Base-by-base conservation (phyloP, 2,329 filamentous ascomycete genomes). In the Daldinia sp. region DNA sequence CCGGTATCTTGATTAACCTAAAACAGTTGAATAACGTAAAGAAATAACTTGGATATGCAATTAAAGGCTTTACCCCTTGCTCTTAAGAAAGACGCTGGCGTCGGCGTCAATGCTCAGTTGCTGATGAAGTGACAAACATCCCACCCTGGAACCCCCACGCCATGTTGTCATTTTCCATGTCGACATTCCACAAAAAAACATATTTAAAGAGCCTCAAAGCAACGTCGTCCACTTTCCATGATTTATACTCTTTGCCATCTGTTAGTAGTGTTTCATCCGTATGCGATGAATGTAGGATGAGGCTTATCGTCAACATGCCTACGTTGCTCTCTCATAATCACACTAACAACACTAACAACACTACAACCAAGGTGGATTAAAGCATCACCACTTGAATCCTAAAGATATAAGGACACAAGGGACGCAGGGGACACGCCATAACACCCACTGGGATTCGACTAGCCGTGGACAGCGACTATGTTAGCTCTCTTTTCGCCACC, bases 151-250 rank as follows among this genome's bases (percentile, higher is more conserved):
- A 63, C 71, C 70, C 72, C 72, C 72, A 74, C 72, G 71, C 71
- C 68, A 68, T 72, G 70, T 70, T 68, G 70, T 71, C 71, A 73
- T 73, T 59, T 69, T 68, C 70, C 70, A 74, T 73, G 70, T 70
- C 68, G 62, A 69, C 71, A 71, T 71, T 66, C 72, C 72, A 72
- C 71, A 72, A 74, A 74, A 35, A 71, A 68, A 60, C 68, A 59
- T 67, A 69, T 65, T 61, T 61, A 71, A 72, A 72, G 72, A 74
- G 72, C 71, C 72, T 73, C 72, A 73, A 72, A 67, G 66, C 64
- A 69, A 74, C 72, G 71, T 73, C 71, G 65, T 71, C 60, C 66
- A n/a, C 68, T 52, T 70, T 50, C 66, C 66, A 66, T 41, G 49
- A 61, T 66, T 65, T 65, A 25, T 62, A 25, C 53, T 61, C 51